Base-by-base conservation (phyloP, 371 early-diverging fungal species). In the Mortierella sp. region DNA sequence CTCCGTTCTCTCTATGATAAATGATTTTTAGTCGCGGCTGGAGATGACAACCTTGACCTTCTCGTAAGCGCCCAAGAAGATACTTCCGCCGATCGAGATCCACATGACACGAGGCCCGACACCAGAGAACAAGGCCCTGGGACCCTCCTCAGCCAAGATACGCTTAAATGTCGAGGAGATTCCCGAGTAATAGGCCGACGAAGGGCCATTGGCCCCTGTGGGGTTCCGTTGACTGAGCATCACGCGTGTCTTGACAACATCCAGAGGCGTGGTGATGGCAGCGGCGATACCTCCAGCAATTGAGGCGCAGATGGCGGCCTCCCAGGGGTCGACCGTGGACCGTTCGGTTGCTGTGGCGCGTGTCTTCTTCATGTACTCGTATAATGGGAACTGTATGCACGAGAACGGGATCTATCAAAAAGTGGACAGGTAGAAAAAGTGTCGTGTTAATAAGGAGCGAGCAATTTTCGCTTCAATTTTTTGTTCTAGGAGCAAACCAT, bases 31-130 rank as follows among this genome's bases (percentile, higher is more conserved):
- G 39, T 79, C 70, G 37, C 61, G 22, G 39, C 67, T 47, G 16
- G 58, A 22, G 47, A 65, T 14, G 24, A 73, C 26, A 22, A 63
- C 89, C 73, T 92, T 89, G 53, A 89, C 92, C 85, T 94, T 92
- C 84, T 99, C 99, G 87, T 99, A 98, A 9, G 93, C 94, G 41
- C 99, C 99, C 75, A 99, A 91, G 80, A 99, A 99, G 64, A 99
- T 95, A 76, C 93, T 92, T 58, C 99, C 99, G 70, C 99, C 99
- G 52, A 97, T 90, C 24, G 94, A 93, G 66, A 99, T 97, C 99
- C 99, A 99, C 81, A 95, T 90, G 22, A 96, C 95, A 64, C 99
- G 93, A 7, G 99, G 99, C 2, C 95, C 97, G 67, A 97, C 89
- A 31, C 99, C 99, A 11, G 93, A 88, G 68, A 97, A 95, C 61